phyloP scores from a whole-genome alignment of 2,329 filamentous ascomycete species.

The Byssochlamys sp. region DNA sequence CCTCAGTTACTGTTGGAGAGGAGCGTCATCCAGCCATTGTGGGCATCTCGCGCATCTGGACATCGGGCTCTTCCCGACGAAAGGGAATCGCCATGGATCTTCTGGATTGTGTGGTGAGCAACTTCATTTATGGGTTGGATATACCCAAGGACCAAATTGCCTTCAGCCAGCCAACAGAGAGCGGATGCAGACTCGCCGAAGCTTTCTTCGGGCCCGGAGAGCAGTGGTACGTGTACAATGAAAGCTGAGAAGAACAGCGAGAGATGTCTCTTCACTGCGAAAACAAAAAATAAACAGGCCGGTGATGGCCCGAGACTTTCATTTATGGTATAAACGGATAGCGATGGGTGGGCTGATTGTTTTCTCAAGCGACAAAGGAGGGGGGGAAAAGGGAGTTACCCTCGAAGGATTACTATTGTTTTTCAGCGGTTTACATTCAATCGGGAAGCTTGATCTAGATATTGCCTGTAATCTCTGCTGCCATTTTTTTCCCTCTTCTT shows the following conservation, averaged over 20 bases:
- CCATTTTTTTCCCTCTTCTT: background rate
- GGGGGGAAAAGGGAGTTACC: background rate
- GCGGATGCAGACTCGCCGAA: conserved; percentile 48
- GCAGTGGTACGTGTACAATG: conserved; percentile 53
- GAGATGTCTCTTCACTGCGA: background rate
- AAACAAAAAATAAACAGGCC: background rate
- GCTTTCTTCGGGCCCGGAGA: conserved; percentile 47
- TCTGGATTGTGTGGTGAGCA: conserved; percentile 46
- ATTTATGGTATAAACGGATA: background rate
- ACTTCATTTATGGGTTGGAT: conserved; percentile 48
- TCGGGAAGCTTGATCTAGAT: background rate
- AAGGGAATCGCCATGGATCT: conserved; percentile 50
- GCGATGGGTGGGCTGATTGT: background rate
- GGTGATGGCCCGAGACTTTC: background rate
- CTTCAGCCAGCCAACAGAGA: conserved; percentile 58
- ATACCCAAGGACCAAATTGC: conserved; percentile 49
- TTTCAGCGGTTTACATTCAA: background rate
- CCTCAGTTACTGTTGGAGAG: conserved; percentile 38
- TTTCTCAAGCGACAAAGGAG: background rate
- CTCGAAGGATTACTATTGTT: background rate
- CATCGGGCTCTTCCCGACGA: conserved; percentile 46
- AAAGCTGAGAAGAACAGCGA: conserved; percentile 20
- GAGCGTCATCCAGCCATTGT: conserved; percentile 42
- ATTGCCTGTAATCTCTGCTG: background rate
- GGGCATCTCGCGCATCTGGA: conserved; percentile 59